Conservation (phyloP, 257 asterid species). For the Datura wrightii region DNA sequence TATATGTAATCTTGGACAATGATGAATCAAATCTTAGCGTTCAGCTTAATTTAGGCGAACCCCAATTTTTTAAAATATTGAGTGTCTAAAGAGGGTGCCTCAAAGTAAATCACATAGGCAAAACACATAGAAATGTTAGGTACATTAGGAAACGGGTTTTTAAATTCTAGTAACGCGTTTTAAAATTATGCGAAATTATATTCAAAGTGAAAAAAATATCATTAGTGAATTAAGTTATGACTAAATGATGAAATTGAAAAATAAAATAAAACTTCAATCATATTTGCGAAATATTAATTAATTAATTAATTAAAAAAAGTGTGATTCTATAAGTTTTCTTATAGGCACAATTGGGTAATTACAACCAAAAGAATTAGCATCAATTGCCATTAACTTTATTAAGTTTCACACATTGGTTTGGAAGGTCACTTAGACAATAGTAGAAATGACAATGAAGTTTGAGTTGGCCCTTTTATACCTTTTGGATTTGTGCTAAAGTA, state of each 20-base stretch:
- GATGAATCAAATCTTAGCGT: not conserved
- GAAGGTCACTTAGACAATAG: not conserved
- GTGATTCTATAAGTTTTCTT: not conserved
- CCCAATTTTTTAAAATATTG: no score
- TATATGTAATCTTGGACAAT: not conserved
- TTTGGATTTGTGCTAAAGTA: not conserved
- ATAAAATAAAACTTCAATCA: not conserved
- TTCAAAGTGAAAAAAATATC: no score
- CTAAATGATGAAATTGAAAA: no score
- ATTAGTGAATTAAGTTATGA: no score
- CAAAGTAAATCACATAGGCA: not conserved
- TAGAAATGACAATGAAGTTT: slow-evolving; percentile 15
- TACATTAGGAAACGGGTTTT: not conserved
- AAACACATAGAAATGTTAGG: not conserved
- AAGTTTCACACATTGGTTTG: not conserved
- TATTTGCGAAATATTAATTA: not conserved
- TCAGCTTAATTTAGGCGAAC: not conserved
- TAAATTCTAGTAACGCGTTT: not conserved
- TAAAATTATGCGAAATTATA: no score
- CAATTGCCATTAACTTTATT: not conserved
- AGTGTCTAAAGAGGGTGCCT: not conserved
- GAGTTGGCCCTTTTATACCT: not conserved
- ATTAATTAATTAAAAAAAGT: not conserved
- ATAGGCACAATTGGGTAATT: not conserved
- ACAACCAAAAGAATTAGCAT: not conserved